A percentile compares a stretch with the other conserved stretches of the same genome.
phyloP scores from a whole-genome alignment of 164 flowering plant species.

The Tetracentron sinense region DNA sequence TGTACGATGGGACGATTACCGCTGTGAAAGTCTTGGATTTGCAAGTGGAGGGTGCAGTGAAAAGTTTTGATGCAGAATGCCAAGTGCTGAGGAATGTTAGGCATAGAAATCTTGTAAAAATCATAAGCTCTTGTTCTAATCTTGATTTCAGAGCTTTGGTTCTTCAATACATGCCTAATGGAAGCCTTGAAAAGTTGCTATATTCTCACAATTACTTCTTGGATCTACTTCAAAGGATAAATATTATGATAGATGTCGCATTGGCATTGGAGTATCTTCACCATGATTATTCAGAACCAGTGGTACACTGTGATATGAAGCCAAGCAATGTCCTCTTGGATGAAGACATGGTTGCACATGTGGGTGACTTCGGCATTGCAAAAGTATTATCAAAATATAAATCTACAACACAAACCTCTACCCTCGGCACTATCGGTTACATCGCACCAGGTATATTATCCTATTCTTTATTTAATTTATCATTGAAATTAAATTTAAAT shows the following conservation, averaged over 20 bases:
- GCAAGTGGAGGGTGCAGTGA: neutral
- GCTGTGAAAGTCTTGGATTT: slow-evolving; percentile 6
- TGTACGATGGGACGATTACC: neutral
- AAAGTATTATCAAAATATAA: neutral
- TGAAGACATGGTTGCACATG: neutral
- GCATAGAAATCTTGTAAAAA: slow-evolving; percentile 7
- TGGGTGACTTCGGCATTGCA: neutral
- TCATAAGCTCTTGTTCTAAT: neutral
- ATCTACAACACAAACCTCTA: neutral
- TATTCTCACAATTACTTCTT: neutral
- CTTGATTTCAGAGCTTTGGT: neutral
- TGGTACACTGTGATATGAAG: neutral
- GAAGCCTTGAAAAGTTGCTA: neutral
- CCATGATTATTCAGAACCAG: neutral
- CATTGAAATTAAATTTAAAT: too few relatives aligned
- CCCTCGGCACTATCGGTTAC: neutral
- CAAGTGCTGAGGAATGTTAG: neutral
- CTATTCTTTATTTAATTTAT: neutral
- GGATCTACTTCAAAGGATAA: slow-evolving; percentile 2
- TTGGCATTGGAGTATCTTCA: neutral
- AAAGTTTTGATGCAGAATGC: slow-evolving; percentile 8
- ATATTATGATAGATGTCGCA: slow-evolving; percentile 4
- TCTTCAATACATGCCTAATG: neutral
- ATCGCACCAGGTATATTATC: neutral
- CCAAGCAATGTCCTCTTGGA: neutral